Evolutionary conservation across 2,329 filamentous ascomycete species (phyloP).

Genomic region (Ustilaginoidea virens): DNA sequence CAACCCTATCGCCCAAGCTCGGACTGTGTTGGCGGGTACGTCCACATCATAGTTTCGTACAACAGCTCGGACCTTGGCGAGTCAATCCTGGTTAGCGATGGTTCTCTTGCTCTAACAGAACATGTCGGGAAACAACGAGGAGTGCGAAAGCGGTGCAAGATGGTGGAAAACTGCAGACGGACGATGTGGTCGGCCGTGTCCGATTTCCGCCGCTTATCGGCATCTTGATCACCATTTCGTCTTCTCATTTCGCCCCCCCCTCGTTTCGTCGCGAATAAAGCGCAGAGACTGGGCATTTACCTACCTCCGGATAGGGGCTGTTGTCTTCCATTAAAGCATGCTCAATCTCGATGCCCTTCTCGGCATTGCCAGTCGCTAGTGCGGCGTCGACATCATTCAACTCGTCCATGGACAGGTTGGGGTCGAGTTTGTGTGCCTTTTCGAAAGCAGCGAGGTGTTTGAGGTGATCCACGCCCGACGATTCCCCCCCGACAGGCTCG

Average conservation of each 20-base stretch:
- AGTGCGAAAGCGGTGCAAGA: too few species aligned
- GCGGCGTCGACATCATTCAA: constrained; percentile 44
- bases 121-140: too few species aligned
- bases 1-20: constrained; percentile 47
- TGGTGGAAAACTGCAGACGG: too few species aligned
- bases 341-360: constrained; percentile 40
- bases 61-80: constrained; percentile 44
- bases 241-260: too few species aligned
- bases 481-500: constrained; percentile 22
- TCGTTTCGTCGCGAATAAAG: too few species aligned
- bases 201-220: too few species aligned
- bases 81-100: constrained; percentile 1
- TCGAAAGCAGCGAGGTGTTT: constrained; percentile 39
- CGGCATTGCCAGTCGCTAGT: constrained; percentile 36
- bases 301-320: constrained; percentile 50
- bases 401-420: constrained; percentile 48
- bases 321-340: constrained; percentile 46
- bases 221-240: too few species aligned
- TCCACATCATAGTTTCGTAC: constrained; percentile 51
- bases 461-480: constrained; percentile 25
- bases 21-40: constrained; percentile 47
- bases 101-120: too few species aligned
- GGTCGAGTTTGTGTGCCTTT: constrained; percentile 46
- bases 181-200: too few species aligned
- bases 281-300: too few species aligned